These are phyloP conservation scores for Pugionium cornutum DNA, from an alignment of 345 rosid species.

Conservation along the genomic window DNA sequence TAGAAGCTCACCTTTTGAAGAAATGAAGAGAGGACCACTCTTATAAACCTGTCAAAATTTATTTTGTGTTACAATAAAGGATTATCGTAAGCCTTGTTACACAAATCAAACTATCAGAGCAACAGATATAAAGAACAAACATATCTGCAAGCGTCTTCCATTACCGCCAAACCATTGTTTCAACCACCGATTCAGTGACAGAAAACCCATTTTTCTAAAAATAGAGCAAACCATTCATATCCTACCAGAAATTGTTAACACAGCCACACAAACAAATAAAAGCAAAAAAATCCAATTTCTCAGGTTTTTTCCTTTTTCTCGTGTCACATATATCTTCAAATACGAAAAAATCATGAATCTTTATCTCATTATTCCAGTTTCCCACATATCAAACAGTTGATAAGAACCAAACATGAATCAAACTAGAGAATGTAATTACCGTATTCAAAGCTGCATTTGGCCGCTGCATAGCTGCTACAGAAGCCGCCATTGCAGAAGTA, in stretches of 20 bases:
- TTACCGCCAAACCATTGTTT: neutral
- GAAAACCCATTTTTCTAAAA: neutral
- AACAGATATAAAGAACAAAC: neutral
- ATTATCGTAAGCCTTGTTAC: neutral
- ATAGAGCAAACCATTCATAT: neutral
- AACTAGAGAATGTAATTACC: constrained; percentile 44
- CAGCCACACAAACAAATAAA: constrained; percentile 4
- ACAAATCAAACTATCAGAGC: constrained; percentile 13
- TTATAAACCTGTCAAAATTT: constrained; percentile 70
- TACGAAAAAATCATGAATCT: neutral
- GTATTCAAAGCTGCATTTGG: constrained; percentile 69
- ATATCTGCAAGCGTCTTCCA: constrained; percentile 13
- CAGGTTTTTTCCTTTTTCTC: no score
- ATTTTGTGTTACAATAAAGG: constrained; percentile 10
- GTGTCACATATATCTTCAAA: no score
- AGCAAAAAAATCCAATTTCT: neutral
- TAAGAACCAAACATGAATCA: constrained; percentile 3
- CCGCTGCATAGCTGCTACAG: constrained; percentile 74
- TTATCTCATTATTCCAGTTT: constrained; percentile 14
- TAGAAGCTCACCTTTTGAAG: constrained; percentile 74
- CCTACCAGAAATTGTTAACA: neutral
- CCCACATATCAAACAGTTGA: constrained; percentile 17
- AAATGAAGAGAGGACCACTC: constrained; percentile 95
- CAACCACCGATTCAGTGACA: constrained; percentile 3
- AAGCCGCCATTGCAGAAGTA: constrained; percentile 66